These are phyloP conservation scores for Linum lewisii DNA, from an alignment of 345 rosid species.

Conservation along the genomic window DNA sequence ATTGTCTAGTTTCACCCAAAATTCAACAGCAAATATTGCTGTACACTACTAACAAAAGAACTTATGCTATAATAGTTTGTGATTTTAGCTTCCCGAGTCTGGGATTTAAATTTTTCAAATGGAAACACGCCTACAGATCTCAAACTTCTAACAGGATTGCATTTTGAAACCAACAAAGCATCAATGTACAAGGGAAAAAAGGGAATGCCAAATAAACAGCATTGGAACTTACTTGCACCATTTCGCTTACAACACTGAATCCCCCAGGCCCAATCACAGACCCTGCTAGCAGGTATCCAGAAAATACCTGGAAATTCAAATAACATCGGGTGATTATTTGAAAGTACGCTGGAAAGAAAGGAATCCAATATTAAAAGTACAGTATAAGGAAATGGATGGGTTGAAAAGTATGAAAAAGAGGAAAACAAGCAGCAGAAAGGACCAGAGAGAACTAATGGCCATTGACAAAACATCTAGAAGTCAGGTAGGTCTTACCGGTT, in stretches of 20 bases:
- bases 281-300: constrained; percentile 90
- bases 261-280: constrained; percentile 94
- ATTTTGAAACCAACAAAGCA: background rate
- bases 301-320: constrained; percentile 60
- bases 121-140: constrained; percentile 24
- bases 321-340: constrained; percentile 4
- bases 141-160: constrained; percentile 41
- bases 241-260: constrained; percentile 83
- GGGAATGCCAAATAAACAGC: background rate
- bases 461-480: constrained; percentile 16
- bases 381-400: background rate
- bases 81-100: background rate
- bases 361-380: background rate
- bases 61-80: background rate
- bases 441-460: constrained; percentile 9
- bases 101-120: background rate
- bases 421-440: constrained; percentile 5
- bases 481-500: constrained; percentile 52
- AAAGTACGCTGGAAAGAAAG: background rate
- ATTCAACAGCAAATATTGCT: too few relatives aligned
- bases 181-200: background rate
- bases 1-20: background rate
- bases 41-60: background rate
- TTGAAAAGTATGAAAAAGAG: background rate
- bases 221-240: constrained; percentile 76